Percentiles rank a stretch among this genome's conserved stretches.
These are phyloP conservation scores for Trichoderma aggressivum DNA, from an alignment of 2,329 filamentous ascomycete species.

Conservation along the genomic window DNA sequence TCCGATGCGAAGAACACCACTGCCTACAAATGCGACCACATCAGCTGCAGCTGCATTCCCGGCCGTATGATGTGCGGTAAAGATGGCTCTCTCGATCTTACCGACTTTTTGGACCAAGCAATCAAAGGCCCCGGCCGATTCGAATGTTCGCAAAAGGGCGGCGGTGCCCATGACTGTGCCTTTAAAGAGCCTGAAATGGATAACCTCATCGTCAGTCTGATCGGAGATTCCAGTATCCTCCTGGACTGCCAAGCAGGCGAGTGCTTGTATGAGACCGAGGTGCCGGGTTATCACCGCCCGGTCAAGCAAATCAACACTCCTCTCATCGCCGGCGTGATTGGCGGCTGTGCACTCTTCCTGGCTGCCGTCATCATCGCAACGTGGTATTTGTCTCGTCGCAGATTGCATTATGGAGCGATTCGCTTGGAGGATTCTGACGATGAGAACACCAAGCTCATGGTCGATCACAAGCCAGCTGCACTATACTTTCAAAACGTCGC, in stretches of 20 bases:
- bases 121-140: constrained; percentile 90
- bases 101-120: constrained; percentile 76
- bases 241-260: constrained; percentile 82
- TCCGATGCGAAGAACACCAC: constrained; percentile 73
- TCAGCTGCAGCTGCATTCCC: constrained; percentile 83
- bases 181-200: constrained; percentile 95
- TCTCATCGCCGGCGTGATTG: constrained; percentile 90
- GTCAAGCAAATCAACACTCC: constrained; percentile 96
- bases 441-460: constrained; percentile 79
- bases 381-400: constrained; percentile 84
- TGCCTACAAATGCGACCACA: constrained; percentile 77
- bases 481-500: constrained; percentile 85
- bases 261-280: constrained; percentile 87
- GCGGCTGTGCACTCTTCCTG: constrained; percentile 78
- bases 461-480: constrained; percentile 86
- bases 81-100: constrained; percentile 84
- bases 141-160: constrained; percentile 64
- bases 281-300: constrained; percentile 84
- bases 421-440: constrained; percentile 87
- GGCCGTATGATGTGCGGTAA: constrained; percentile 93
- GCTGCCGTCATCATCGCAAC: constrained; percentile 78
- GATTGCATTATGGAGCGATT: constrained; percentile 67
- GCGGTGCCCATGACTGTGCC: constrained; percentile 63
- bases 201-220: constrained; percentile 79
- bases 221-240: constrained; percentile 87